Evolutionary conservation across 495 filamentous ascomycete genomes (phyloP).

Genomic region (Penicillium tannophilum): DNA sequence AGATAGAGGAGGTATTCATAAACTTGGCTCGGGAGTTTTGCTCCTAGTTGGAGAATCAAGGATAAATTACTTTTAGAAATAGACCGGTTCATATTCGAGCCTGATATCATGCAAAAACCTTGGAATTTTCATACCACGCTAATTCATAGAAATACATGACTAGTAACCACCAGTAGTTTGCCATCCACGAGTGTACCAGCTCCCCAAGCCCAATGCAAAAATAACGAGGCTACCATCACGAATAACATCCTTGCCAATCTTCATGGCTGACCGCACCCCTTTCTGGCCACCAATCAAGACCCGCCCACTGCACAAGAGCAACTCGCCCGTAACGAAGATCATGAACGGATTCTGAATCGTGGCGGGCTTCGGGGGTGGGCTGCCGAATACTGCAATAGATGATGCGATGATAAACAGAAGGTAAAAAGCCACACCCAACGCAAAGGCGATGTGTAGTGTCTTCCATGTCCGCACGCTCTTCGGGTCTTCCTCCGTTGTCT

Average conservation of each 20-base stretch:
- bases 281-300: constrained; percentile 54
- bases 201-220: constrained; percentile 73
- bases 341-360: constrained; percentile 69
- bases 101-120: neutral
- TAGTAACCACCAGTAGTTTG: constrained; percentile 10
- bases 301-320: constrained; percentile 67
- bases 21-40: constrained; percentile 34
- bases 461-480: constrained; percentile 66
- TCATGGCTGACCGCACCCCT: constrained; percentile 60
- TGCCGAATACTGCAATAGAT: constrained; percentile 43
- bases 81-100: neutral
- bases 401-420: constrained; percentile 48
- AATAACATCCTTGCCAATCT: constrained; percentile 57
- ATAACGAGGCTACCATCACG: constrained; percentile 75
- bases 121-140: constrained; percentile 1
- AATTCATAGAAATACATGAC: constrained; percentile 2
- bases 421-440: constrained; percentile 71
- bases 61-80: neutral
- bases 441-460: constrained; percentile 72
- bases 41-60: constrained; percentile 12
- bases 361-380: constrained; percentile 62
- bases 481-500: constrained; percentile 44
- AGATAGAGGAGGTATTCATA: constrained; percentile 27
- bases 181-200: constrained; percentile 62
- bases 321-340: constrained; percentile 79